Evolutionary conservation across 257 asterid species (phyloP), one percentile per base, ranked within the genome.

Genomic region (Fraxinus quadrangulata): DNA sequence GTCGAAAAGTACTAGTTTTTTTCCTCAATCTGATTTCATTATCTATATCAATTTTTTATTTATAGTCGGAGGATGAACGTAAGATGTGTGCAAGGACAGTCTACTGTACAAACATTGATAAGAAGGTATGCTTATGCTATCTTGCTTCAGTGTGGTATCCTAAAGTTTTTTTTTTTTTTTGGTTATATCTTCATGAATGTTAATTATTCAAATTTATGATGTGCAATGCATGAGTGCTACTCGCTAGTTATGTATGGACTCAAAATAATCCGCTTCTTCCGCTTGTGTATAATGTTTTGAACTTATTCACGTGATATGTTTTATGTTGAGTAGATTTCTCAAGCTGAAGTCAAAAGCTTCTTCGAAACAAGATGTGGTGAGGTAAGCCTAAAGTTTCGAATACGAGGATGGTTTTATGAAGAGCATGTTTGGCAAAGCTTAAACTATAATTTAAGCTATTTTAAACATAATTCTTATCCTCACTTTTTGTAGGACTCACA

Each of bases 51-150:
- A 61, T 59, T 77, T 61, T 71, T 72, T 45, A 61, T 72, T 7
- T 79, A 66, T 59, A 94, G 97, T 94, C 98, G 0, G 98, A 94
- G 87, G 97, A 92, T 87, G 98, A 94, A 80, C 97, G 97, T 7
- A 94, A 94, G 87, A 94, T 94, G 98, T 94, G 98, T 73, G 97
- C 97, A 51, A 87, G 93, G 94, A 94, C 98, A 73, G 98, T 94
- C 54, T 94, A 94, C 85, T 92, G 97, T 86, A 94, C 98, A 74
- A 92, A 94, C 81, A 94, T 94, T 75, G 98, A 94, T 82, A 94
- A 90, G 88, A 92, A 88, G 94, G 98, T 92, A 82, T 39, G 33
- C 14, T 37, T 45, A 45, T 5, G 19, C 17, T 45, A 45, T 45
- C 19, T 3, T 45, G 54, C 5, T 13, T 13, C 54, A 45, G 17